Conservation (phyloP, 345 rosid species). For the Tarenaya hassleriana region DNA sequence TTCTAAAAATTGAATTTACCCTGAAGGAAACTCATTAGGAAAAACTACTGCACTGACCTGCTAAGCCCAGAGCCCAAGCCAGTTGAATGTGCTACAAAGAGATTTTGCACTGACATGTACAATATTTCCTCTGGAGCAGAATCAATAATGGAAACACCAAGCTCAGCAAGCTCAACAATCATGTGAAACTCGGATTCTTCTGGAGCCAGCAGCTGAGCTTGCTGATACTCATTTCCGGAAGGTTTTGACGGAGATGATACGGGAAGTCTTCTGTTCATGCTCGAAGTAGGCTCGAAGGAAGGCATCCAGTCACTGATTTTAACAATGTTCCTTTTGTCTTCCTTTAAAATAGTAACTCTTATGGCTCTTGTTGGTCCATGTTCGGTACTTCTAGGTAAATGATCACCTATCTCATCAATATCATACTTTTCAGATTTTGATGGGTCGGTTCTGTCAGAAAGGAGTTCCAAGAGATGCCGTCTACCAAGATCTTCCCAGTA, state of each 20-base stretch:
- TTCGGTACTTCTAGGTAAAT: slow-evolving; percentile 48
- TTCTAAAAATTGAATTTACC: slow-evolving; percentile 6
- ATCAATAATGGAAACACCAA: slow-evolving; percentile 84
- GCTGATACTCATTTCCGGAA: slow-evolving; percentile 43
- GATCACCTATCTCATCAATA: slow-evolving; percentile 82
- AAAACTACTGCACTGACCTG: slow-evolving; percentile 43
- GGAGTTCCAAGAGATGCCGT: slow-evolving; percentile 57
- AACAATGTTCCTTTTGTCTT: slow-evolving; percentile 71
- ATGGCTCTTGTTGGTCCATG: slow-evolving; percentile 65
- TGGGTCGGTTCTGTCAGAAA: slow-evolving; percentile 64
- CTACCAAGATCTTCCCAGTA: slow-evolving; percentile 96
- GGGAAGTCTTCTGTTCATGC: slow-evolving; percentile 30
- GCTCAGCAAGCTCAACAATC: slow-evolving; percentile 80
- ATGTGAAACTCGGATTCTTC: slow-evolving; percentile 80
- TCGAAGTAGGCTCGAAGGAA: slow-evolving; percentile 53
- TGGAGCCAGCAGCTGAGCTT: slow-evolving; percentile 33
- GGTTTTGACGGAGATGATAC: slow-evolving; percentile 36
- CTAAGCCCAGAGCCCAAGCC: slow-evolving; percentile 92
- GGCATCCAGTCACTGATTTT: slow-evolving; percentile 95
- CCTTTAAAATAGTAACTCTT: slow-evolving; percentile 69
- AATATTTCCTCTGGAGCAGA: slow-evolving; percentile 94
- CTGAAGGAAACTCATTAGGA: background rate
- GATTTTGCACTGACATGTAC: slow-evolving; percentile 78
- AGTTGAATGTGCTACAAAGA: slow-evolving; percentile 76
- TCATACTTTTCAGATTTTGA: slow-evolving; percentile 49